Conservation (phyloP, 345 rosid genomes). For the Moringa oleifera region DNA sequence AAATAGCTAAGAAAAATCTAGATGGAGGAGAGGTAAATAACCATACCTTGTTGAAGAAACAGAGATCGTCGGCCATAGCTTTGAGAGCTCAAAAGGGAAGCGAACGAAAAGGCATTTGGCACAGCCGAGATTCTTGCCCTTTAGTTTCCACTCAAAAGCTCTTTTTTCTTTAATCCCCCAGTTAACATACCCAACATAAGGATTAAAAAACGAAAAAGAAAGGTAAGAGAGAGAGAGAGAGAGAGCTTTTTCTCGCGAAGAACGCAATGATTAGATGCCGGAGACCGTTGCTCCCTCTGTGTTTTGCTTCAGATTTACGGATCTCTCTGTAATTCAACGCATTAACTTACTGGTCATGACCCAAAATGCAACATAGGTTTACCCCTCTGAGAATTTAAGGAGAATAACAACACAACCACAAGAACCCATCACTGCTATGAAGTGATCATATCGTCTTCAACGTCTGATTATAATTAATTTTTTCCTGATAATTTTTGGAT, state of each 20-base stretch:
- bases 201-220: background rate
- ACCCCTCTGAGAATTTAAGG: no score
- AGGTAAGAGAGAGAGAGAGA: slow-evolving; percentile 2
- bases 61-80: slow-evolving; percentile 74
- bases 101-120: slow-evolving; percentile 45
- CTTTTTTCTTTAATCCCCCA: slow-evolving; percentile 24
- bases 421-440: no score
- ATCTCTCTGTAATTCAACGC: slow-evolving; percentile 1
- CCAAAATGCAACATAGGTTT: background rate
- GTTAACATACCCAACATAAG: slow-evolving; percentile 19
- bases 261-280: slow-evolving; percentile 28
- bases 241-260: slow-evolving; percentile 22
- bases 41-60: slow-evolving; percentile 66
- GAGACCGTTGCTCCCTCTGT: slow-evolving; percentile 13
- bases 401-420: no score
- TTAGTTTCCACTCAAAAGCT: background rate
- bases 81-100: slow-evolving; percentile 35
- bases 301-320: slow-evolving; percentile 25
- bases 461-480: no score
- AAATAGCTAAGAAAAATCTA: background rate
- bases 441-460: no score
- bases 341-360: background rate
- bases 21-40: background rate
- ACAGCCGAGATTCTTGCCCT: slow-evolving; percentile 8
- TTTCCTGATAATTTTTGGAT: no score